Conservation (phyloP, 2,329 filamentous ascomycete genomes). For the Raffaelea deltoideospora region DNA sequence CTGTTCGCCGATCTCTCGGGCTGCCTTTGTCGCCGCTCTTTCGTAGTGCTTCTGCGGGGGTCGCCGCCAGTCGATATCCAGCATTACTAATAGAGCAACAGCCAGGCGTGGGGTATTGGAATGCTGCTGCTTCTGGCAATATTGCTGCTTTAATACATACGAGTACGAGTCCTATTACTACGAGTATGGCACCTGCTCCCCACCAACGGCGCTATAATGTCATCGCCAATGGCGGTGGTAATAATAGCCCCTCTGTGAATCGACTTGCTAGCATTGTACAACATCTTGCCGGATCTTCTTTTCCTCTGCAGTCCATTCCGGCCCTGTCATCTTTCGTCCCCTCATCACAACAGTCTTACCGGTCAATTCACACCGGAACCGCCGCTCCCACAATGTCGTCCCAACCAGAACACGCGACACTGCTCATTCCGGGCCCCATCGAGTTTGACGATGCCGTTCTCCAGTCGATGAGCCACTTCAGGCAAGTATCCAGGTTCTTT, state of each 20-base stretch:
- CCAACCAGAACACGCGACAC: constrained; percentile 48
- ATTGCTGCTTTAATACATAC: no score
- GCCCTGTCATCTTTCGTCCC: constrained; percentile 13
- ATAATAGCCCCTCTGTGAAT: constrained; percentile 12
- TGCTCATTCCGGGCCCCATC: constrained; percentile 94
- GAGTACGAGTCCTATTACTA: no score
- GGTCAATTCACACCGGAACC: constrained; percentile 6
- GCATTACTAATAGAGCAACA: constrained; percentile 8
- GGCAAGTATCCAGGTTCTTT: constrained; percentile 31
- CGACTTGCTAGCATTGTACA: constrained; percentile 15
- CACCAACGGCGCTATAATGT: no score
- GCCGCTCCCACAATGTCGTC: constrained; percentile 39
- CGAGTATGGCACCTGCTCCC: constrained; percentile 5
- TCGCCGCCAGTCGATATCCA: constrained; percentile 2
- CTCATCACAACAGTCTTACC: constrained; percentile 8
- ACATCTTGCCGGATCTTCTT: constrained; percentile 8
- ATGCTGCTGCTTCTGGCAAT: no score
- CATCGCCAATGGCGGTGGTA: not conserved
- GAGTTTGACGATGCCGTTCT: constrained; percentile 97
- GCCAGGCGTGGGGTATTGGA: no score
- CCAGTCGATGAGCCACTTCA: constrained; percentile 88
- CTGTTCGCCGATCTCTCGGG: no score
- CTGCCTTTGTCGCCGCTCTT: not conserved
- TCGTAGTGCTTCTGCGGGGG: constrained; percentile 3
- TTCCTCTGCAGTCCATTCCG: not conserved